Evolutionary conservation across 2,329 filamentous ascomycete genomes (phyloP), one percentile per base, ranked within the genome.

Genomic region (Coniochaeta sp.): DNA sequence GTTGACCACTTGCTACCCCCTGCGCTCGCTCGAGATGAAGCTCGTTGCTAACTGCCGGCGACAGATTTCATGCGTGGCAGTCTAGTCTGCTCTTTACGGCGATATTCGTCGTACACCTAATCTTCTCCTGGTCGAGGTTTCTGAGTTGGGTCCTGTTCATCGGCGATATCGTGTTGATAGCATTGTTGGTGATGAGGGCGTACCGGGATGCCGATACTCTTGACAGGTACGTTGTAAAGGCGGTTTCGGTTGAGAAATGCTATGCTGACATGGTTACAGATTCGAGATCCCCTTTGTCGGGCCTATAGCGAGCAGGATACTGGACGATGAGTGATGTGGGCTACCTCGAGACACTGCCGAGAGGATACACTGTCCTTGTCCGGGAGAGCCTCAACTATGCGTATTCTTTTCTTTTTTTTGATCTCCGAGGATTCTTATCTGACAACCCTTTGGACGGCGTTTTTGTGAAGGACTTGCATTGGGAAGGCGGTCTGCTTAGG

Each of bases 11-110:
- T 36, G 6, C 7, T 12, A 12, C 8, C 34, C n/a, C n/a, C n/a
- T 47, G 24, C 5, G 9, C 6, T 36, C 6, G 34, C 36, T 50
- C 16, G 34, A 34, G 19, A 19, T 34, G 7, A 30, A 19, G 55
- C 42, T 28, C 30, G 47, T 38, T 32, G 60, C 68, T 70, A 63
- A 72, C 62, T 12, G 32, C 26, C 42, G 22, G 34, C 16, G 47
- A 44, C 55, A 93, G 90, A 64, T 98, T 98, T 67, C 95, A 99
- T 74, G 95, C 95, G 8, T 99, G 95, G 93, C 95, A 99, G 75
- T 90, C 89, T 7, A 88, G 89, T 64, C 79, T 96, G 68, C 74
- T 96, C 3, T 97, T 96, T 73, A 89, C 90, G 0, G 83, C 83
- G 56, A 70, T 86, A 61, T 84, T 93, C 74, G 75, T 96, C 58